Evolutionary conservation across 1,284 basidiomycete species (phyloP), one percentile per base, ranked within the genome.

Genomic region (Abortiporus biennis): DNA sequence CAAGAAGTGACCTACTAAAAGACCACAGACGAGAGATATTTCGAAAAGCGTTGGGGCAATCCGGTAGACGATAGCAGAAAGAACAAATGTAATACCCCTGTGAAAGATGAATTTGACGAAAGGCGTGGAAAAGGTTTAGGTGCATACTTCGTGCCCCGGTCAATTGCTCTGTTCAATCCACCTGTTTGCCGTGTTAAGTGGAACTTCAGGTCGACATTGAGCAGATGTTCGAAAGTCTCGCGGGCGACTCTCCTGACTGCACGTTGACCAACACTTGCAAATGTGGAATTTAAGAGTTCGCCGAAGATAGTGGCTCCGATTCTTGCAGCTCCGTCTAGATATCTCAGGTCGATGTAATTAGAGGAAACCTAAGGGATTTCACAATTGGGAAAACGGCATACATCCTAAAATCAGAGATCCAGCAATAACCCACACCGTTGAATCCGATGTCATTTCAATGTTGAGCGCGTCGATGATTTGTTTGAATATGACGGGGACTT

Each of bases 401-500:
- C 93, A 99, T 40, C 93, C 95, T 19, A 94, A 68, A 42, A 99
- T 81, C 31, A 92, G 72, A 1, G 89, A 83, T 9, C 95, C 96
- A 0, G 85, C 92, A 11, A 99, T 70, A 3, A 93, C 76, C 90
- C 92, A 97, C 3, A 92, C 89, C 0, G 93, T 91, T 3, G 86
- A 81, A 0, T 75, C 71, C 6, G 85, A 73, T 0, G 85, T 77
- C 42, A 96, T 72, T 37, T 90, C 83, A 19, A 98, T 69, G 56
- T 96, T 97, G 48, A 99, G 70, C 1, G 82, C 63, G 59, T 99
- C 95, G 45, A 99, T 83, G 37, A 99, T 82, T 30, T 76, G 62
- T 63, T 98, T 99, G 78, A 99, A 99, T 51, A 98, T 74, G 52
- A 93, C 80, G 0, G 96, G 95, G 4, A 99, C 94, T 73, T 98